phyloP scores from a whole-genome alignment of 2,329 filamentous ascomycete species.

The Clarireedia homoeocarpa region DNA sequence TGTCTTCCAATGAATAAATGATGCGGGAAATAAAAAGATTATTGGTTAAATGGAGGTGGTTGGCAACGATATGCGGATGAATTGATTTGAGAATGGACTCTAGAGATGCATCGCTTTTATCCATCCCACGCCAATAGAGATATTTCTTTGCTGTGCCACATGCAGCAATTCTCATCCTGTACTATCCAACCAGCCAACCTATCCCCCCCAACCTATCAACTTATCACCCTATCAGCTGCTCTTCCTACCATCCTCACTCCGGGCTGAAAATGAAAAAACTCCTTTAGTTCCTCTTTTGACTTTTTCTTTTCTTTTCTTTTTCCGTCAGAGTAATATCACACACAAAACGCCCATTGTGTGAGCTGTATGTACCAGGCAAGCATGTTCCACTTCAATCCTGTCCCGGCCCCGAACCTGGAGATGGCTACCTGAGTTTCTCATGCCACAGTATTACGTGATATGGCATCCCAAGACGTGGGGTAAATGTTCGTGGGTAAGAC shows the following conservation, averaged over 20 bases:
- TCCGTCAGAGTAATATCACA: no score
- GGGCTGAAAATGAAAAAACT: no score
- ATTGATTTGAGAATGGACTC: conserved; percentile 4
- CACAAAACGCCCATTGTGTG: no score
- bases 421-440: no score
- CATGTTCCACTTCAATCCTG: no score
- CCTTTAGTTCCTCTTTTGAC: no score
- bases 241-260: neutral
- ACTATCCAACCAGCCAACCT: neutral
- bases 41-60: neutral
- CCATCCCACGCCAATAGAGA: neutral
- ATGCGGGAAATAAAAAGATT: neutral
- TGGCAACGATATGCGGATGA: neutral
- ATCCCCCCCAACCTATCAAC: conserved; percentile 1
- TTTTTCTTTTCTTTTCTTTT: no score
- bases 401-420: no score
- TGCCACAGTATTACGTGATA: conserved; percentile 1
- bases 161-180: conserved; percentile 1
- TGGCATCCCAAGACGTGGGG: neutral
- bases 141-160: neutral
- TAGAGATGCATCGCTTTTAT: neutral
- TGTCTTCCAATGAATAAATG: conserved; percentile 4
- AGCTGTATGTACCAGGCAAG: no score
- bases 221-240: neutral
- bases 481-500: neutral